Evolutionary conservation across 768 basidiomycete genomes (phyloP).

Genomic region (Amanita pallidorosea): DNA sequence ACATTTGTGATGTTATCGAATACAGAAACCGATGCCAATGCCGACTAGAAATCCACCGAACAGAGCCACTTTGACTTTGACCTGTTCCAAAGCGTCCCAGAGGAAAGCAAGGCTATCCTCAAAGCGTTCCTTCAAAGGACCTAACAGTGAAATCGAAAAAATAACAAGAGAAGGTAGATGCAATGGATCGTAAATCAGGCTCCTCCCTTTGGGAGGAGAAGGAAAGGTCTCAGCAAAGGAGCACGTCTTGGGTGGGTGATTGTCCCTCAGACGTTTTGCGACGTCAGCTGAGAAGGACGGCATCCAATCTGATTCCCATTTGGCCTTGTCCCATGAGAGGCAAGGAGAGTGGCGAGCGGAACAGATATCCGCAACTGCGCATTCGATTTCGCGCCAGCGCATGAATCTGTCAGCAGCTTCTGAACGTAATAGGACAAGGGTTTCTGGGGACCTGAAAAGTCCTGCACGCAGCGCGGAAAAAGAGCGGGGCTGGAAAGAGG

Average conservation of each 20-base stretch:
- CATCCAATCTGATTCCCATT: constrained; percentile 63
- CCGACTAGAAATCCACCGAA: constrained; percentile 30
- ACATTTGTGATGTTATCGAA: background rate
- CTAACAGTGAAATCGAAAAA: constrained; percentile 51
- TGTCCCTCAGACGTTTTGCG: constrained; percentile 34
- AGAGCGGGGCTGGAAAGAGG: constrained; percentile 46
- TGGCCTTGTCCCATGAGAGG: constrained; percentile 44
- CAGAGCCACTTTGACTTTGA: constrained; percentile 21
- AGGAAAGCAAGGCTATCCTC: constrained; percentile 1
- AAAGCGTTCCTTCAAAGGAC: constrained; percentile 22
- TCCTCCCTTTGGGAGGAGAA: background rate
- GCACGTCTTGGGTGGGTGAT: background rate
- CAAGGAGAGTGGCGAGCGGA: background rate
- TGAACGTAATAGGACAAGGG: constrained; percentile 39
- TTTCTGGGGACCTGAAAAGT: constrained; percentile 57
- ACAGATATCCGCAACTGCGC: constrained; percentile 34
- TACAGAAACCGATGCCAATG: constrained; percentile 19
- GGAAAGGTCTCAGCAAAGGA: constrained; percentile 1
- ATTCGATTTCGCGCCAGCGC: constrained; percentile 62
- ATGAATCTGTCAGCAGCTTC: constrained; percentile 65
- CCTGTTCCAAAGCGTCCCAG: constrained; percentile 14
- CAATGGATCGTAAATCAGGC: constrained; percentile 43
- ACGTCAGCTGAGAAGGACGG: constrained; percentile 50
- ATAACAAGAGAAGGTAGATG: constrained; percentile 54
- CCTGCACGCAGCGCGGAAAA: constrained; percentile 42